These are phyloP conservation scores for Phlebiopsis flavidoalba DNA, from an alignment of 768 basidiomycete genomes.

Conservation along the genomic window DNA sequence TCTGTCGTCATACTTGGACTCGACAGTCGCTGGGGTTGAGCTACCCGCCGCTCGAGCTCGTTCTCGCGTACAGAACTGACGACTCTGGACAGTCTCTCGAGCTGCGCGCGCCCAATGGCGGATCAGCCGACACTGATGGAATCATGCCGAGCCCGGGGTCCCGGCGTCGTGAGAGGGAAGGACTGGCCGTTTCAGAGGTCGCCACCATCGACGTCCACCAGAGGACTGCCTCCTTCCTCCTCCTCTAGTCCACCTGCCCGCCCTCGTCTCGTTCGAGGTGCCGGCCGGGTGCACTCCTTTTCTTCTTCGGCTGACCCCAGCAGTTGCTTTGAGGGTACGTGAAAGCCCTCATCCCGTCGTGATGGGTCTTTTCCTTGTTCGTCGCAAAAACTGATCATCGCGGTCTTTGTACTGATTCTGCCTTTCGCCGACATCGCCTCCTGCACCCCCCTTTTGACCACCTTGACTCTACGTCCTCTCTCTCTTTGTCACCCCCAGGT, in stretches of 20 bases:
- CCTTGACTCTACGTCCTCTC: background rate
- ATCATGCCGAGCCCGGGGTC: background rate
- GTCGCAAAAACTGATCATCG: background rate
- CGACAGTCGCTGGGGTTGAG: background rate
- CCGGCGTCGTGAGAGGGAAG: slow-evolving; percentile 2
- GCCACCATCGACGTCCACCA: background rate
- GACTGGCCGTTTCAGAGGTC: background rate
- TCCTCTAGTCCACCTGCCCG: background rate
- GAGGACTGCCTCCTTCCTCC: background rate
- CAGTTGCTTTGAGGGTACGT: background rate
- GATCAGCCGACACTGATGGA: background rate
- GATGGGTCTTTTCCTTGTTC: background rate
- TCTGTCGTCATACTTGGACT: background rate
- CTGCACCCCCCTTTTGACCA: background rate
- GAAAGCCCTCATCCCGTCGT: background rate
- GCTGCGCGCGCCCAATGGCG: background rate
- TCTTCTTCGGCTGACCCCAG: background rate
- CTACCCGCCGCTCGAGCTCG: background rate
- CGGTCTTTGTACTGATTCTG: background rate
- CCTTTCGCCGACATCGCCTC: background rate
- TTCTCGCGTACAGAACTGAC: background rate
- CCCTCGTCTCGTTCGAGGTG: background rate
- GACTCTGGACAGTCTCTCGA: background rate
- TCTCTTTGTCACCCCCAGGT: background rate
- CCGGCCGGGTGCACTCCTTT: slow-evolving; percentile 2